Evolutionary conservation across 1,139 yeast species (phyloP), one percentile per base, ranked within the genome.

Genomic region (Sugiyamaella neomexicana): DNA sequence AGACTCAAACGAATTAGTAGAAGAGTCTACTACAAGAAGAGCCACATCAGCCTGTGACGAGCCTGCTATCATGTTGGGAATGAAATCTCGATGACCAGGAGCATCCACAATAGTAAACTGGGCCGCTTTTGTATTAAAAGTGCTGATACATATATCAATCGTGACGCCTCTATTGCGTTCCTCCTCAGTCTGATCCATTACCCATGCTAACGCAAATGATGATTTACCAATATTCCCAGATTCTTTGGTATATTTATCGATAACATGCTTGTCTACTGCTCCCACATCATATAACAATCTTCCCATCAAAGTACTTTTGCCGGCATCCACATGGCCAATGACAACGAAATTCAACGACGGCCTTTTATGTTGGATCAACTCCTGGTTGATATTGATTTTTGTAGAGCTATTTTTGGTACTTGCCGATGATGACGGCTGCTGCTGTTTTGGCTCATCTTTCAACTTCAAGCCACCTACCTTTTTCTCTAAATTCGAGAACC

Each of bases 1-100:
- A 3, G 91, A 79, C 72, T 93, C 97, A 71, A 90, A 93, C 2
- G 95, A 97, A 54, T 90, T 88, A 1, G 81, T 79, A 29, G 86
- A 82, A 7, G 96, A 76, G 69, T 95, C 99, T 12, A 87, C 80
- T 9, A 87, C 89, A 43, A 86, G 73, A 31, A 87, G 75, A 0
- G 91, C 93, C 53, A 83, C 72, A 62, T 87, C 95, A 0, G 79
- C 79, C 56, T 91, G 97, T 10, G 96, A 80, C 0, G 96, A 95
- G 59, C 99, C 99, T 45, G 96, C 95, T 71, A 95, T 93, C 89
- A 95, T 93, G 70, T 91, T 95, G n/a, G 98, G 96, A 59, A 95
- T 95, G 72, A 90, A 95, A 78, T 93, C 97, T 68, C 86, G 81
- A 74, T 95, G 99, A 3, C 99, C 99, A 8, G 99, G 99, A 0